Evolutionary conservation across 176 grass and related monocot genomes (phyloP), one percentile per base, ranked within the genome.

Genomic region (Alopecurus myosuroides): DNA sequence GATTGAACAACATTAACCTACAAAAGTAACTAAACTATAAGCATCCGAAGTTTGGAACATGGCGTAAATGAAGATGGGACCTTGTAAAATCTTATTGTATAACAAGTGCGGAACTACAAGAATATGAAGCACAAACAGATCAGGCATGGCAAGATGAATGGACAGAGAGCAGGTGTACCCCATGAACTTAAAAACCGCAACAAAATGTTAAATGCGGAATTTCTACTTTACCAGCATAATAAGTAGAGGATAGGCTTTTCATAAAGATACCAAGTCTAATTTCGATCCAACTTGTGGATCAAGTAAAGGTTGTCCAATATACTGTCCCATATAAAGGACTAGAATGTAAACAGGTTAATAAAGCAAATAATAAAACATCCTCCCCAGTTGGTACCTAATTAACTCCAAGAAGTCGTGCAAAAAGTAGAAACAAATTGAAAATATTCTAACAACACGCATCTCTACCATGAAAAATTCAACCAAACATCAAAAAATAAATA

Each of bases 1-100:
- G 89, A 92, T 85, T 90, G 89, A 77, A 87, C 77, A 85, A 98
- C 77, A 91, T 90, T 95, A 85, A 98, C 89, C 96, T 98, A 81
- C 37, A 79, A 67, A 65, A 55, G 55, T 36, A 84, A 70, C 84
- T 29, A 80, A 82, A 48, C 34, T 42, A 66, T 44, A 83, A 82
- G 60, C 77, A 60, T 29, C 26, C 12, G 26, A 62, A 29, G 12
- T 62, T 28, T 85, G 31, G 56, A 90, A 29, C 53, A 26, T 22
- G 14, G 22, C 22, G 46, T 15, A 73, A 60, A 74, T 78, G 42
- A 55, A 44, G 26, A 82, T 29, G 13, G 31, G 72, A 70, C 4
- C 7, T 1, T 29, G 67, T 72, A 60, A 82, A 67, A 72, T 50
- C 41, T 61, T 10, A 66, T 58, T 81, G 49, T 68, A 67, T 9